Evolutionary conservation across 495 filamentous ascomycete genomes (phyloP).

Genomic region (Massariosphaeria phaeospora): DNA sequence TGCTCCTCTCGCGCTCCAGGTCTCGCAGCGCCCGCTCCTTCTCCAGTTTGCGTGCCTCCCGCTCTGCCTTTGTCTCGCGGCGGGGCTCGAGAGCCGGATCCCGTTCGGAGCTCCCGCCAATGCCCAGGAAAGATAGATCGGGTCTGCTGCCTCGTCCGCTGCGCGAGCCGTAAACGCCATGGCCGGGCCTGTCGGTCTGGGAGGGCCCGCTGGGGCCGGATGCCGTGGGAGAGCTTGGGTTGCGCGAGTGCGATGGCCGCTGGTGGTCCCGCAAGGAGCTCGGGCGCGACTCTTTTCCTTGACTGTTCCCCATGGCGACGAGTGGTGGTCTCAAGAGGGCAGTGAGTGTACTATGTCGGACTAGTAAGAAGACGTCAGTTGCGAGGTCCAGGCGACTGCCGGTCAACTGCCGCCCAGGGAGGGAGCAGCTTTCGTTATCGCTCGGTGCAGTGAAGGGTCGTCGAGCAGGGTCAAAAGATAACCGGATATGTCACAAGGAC

Average conservation of each 20-base stretch:
- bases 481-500: conserved; percentile 30
- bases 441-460: not conserved
- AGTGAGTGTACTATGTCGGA: not conserved
- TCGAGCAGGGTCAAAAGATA: conserved; percentile 14
- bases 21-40: conserved; percentile 66
- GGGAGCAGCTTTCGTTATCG: not conserved
- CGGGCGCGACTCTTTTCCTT: conserved; percentile 38
- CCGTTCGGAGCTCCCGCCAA: conserved; percentile 33
- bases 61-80: conserved; percentile 80
- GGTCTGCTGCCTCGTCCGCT: conserved; percentile 37
- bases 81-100: conserved; percentile 35
- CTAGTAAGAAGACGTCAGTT: not conserved
- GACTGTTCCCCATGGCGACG: conserved; percentile 43
- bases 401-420: not conserved
- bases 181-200: conserved; percentile 27
- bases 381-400: not conserved
- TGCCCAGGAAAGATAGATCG: conserved; percentile 39
- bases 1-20: conserved; percentile 85
- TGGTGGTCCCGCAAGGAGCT: conserved; percentile 24
- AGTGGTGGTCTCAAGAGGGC: not conserved
- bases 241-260: conserved; percentile 21
- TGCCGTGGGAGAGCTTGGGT: conserved; percentile 31
- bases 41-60: conserved; percentile 79
- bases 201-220: conserved; percentile 21
- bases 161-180: conserved; percentile 33